phyloP scores from a whole-genome alignment of 148 eudicot species.

The Silene uniflora region DNA sequence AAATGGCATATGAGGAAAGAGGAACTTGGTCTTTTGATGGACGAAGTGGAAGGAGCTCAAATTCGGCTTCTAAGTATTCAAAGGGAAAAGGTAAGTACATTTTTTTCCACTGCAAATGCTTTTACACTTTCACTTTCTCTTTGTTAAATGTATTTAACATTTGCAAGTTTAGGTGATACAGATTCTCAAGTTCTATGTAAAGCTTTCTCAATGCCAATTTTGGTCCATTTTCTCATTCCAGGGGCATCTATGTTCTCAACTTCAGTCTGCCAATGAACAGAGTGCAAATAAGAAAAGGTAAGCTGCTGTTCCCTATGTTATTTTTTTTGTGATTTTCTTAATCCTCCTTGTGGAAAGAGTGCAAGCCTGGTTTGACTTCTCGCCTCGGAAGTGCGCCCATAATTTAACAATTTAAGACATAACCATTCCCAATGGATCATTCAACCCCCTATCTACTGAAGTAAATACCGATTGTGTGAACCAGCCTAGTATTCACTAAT shows the following conservation, averaged over 20 bases:
- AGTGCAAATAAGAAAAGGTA: conserved; percentile 64
- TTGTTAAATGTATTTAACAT: not conserved
- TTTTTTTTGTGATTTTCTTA: not conserved
- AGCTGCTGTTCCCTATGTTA: conserved; percentile 3
- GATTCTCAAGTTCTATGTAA: no score
- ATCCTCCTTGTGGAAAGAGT: not conserved
- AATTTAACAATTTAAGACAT: no score
- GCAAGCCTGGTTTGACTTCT: not conserved
- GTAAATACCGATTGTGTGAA: no score
- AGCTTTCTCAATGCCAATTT: not conserved
- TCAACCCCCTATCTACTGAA: no score
- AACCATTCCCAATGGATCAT: no score
- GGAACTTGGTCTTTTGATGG: conserved; percentile 94
- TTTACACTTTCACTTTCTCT: not conserved
- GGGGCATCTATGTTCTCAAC: no score
- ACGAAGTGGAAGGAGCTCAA: conserved; percentile 99
- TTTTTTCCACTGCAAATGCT: conserved; percentile 1
- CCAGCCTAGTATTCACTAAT: no score
- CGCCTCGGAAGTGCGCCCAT: not conserved
- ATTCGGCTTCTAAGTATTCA: conserved; percentile 84
- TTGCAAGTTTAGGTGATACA: not conserved
- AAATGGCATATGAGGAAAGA: conserved; percentile 72
- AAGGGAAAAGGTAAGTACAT: conserved; percentile 72
- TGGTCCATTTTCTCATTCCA: conserved; percentile 28
- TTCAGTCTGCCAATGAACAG: conserved; percentile 77